These are phyloP conservation scores for Cordyceps farinosa DNA, from an alignment of 2,329 filamentous ascomycete genomes.

Conservation along the genomic window DNA sequence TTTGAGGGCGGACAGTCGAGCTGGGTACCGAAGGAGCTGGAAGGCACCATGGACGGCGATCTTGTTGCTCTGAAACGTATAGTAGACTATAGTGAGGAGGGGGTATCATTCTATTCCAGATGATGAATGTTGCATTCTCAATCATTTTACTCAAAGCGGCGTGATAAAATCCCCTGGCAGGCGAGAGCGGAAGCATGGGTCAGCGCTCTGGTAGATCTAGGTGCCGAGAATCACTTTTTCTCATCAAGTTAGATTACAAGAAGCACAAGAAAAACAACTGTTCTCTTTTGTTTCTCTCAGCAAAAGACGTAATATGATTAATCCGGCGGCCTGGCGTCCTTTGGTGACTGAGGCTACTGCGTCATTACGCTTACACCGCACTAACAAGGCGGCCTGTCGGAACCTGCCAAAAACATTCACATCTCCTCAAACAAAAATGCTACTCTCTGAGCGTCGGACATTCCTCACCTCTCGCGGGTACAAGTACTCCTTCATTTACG, in stretches of 20 bases:
- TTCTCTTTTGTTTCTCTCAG: too few species aligned
- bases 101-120: neutral
- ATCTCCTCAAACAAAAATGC: neutral
- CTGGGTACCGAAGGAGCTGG: neutral
- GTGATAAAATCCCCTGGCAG: too few species aligned
- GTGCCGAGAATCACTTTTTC: too few species aligned
- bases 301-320: neutral
- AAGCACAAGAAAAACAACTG: neutral
- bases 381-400: neutral
- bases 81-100: neutral
- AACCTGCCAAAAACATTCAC: neutral
- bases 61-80: neutral
- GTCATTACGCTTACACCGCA: neutral
- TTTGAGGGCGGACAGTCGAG: neutral
- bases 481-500: conserved; percentile 31
- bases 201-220: too few species aligned
- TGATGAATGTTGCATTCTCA: too few species aligned
- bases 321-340: neutral
- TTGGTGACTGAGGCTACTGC: neutral
- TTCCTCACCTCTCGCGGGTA: conserved; percentile 23
- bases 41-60: neutral
- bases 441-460: conserved; percentile 1
- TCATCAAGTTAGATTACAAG: too few species aligned
- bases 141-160: too few species aligned
- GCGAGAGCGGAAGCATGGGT: too few species aligned